These are phyloP conservation scores for Taphrina betulina DNA, from an alignment of 1,139 yeast genomes.

Conservation along the genomic window DNA sequence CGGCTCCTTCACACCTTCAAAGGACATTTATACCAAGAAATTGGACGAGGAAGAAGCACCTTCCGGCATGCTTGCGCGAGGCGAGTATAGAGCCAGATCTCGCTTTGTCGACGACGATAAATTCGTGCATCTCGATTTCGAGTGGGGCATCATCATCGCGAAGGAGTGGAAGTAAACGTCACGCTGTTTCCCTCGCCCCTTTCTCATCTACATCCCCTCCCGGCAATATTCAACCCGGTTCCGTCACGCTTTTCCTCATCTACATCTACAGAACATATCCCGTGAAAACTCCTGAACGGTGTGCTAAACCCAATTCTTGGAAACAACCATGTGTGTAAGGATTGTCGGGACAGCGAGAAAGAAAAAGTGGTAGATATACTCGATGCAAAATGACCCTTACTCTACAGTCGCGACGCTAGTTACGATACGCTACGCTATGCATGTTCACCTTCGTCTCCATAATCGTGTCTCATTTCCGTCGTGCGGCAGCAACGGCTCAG, in stretches of 20 bases:
- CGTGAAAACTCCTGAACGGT: too few species aligned
- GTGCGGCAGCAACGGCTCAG: background rate
- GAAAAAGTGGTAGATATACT: too few species aligned
- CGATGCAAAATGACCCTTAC: too few species aligned
- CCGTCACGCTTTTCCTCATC: too few species aligned
- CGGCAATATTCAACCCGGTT: too few species aligned
- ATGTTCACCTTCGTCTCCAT: background rate
- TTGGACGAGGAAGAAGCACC: constrained; percentile 81
- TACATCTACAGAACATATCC: too few species aligned
- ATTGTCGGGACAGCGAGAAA: too few species aligned
- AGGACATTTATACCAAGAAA: constrained; percentile 58
- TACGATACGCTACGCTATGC: background rate
- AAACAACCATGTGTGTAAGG: too few species aligned
- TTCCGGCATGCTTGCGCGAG: constrained; percentile 82
- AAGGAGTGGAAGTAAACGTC: constrained; percentile 43
- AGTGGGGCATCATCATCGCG: constrained; percentile 83
- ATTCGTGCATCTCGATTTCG: constrained; percentile 66
- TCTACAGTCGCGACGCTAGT: too few species aligned
- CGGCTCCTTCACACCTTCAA: constrained; percentile 59
- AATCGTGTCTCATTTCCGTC: background rate
- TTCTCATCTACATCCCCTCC: too few species aligned
- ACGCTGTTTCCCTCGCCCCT: too few species aligned
- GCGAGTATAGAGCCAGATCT: constrained; percentile 74
- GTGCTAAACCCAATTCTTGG: too few species aligned
- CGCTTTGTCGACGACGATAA: constrained; percentile 88